A percentile compares a stretch with the other conserved stretches of the same genome.
Conservation (phyloP, 2,329 filamentous ascomycete species). For the Rhynchosporium agropyri region DNA sequence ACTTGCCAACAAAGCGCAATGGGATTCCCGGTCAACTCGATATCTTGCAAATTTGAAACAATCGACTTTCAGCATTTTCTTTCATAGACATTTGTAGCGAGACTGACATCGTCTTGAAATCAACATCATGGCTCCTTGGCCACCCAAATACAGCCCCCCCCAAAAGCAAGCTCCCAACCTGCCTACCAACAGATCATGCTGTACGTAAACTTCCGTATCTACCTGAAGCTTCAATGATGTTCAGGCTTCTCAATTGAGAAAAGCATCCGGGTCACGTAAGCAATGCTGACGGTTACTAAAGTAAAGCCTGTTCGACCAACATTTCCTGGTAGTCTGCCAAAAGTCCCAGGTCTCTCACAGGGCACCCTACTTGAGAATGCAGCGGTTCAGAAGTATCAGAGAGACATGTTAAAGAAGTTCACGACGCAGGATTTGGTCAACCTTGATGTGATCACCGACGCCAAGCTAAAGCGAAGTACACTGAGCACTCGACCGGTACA, state of each 20-base stretch:
- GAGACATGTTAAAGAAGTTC: not conserved
- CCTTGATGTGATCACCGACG: not conserved
- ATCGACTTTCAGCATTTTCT: not conserved
- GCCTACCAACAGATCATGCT: not conserved
- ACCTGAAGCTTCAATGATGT: not conserved
- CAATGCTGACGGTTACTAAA: not conserved
- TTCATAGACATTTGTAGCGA: not conserved
- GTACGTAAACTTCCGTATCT: not conserved
- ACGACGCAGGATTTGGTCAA: slow-evolving; percentile 1
- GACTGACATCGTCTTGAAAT: not conserved
- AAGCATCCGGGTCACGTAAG: not conserved
- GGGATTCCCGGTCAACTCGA: no score
- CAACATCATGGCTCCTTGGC: slow-evolving; percentile 2
- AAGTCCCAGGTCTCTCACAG: not conserved
- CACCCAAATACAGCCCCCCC: not conserved
- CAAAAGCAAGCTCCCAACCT: not conserved
- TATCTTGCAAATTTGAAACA: not conserved
- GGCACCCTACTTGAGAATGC: not conserved
- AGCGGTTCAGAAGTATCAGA: not conserved
- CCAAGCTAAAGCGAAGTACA: slow-evolving; percentile 4
- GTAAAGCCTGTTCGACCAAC: not conserved
- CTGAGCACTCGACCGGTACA: not conserved
- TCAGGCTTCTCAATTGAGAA: not conserved
- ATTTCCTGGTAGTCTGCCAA: not conserved
- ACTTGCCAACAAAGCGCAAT: not conserved